These are phyloP conservation scores for Kodamaea restingae DNA, from an alignment of 805 yeast genomes.

Conservation along the genomic window DNA sequence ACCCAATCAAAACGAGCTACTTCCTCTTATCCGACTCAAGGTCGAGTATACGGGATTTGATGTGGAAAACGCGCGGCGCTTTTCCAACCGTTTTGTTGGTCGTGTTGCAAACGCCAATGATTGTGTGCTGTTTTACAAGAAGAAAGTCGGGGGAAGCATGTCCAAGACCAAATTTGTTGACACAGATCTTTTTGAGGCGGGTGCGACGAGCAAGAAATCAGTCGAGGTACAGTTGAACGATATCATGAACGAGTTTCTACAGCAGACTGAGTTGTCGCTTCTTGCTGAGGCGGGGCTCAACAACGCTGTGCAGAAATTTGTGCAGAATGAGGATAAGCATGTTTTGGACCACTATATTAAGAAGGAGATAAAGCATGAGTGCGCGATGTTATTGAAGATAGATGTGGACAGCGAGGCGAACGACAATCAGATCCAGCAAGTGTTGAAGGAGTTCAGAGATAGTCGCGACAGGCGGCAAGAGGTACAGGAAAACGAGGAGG, in stretches of 20 bases:
- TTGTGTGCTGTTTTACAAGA: slow-evolving; percentile 66
- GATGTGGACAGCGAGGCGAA: slow-evolving; percentile 39
- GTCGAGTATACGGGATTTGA: slow-evolving; percentile 90
- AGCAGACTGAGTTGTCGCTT: slow-evolving; percentile 59
- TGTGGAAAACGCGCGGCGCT: slow-evolving; percentile 84
- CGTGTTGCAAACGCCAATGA: slow-evolving; percentile 88
- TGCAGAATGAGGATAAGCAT: slow-evolving; percentile 78
- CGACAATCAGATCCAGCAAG: slow-evolving; percentile 13
- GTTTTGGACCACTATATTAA: slow-evolving; percentile 64
- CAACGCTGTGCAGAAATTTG: slow-evolving; percentile 64
- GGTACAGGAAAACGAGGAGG: slow-evolving; percentile 1
- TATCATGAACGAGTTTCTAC: slow-evolving; percentile 59
- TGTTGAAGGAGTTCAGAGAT: slow-evolving; percentile 3
- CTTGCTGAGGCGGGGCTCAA: slow-evolving; percentile 74
- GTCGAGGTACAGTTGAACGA: slow-evolving; percentile 50
- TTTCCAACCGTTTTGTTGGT: slow-evolving; percentile 88
- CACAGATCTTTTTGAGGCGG: slow-evolving; percentile 11
- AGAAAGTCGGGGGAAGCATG: slow-evolving; percentile 21
- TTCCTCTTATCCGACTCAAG: slow-evolving; percentile 76
- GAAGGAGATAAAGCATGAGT: slow-evolving; percentile 50
- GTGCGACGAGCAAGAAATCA: slow-evolving; percentile 14
- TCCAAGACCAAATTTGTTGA: slow-evolving; percentile 16
- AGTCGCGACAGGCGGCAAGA: background rate
- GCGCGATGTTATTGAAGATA: slow-evolving; percentile 43
- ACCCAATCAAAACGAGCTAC: slow-evolving; percentile 20